phyloP scores from a whole-genome alignment of 208 protist species.

The Crithidia brevicula region DNA sequence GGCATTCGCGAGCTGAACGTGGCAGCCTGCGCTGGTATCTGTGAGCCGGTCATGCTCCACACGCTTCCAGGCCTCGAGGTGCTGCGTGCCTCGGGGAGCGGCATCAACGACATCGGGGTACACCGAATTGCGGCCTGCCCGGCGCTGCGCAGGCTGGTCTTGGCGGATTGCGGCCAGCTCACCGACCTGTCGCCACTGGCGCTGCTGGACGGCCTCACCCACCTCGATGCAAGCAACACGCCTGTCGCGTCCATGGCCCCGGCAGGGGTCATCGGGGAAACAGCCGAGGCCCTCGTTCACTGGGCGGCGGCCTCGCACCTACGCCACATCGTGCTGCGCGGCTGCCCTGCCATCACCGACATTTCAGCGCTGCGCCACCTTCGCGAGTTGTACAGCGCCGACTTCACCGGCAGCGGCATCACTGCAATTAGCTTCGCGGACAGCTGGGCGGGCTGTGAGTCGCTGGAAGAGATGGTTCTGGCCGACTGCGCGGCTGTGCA shows the following conservation, averaged over 20 bases:
- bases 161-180: slow-evolving; percentile 22
- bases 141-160: slow-evolving; percentile 22
- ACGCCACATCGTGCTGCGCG: slow-evolving; percentile 30
- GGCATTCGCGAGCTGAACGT: slow-evolving; percentile 8
- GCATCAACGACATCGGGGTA: slow-evolving; percentile 8
- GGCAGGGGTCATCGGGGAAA: neutral
- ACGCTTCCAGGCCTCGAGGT: slow-evolving; percentile 10
- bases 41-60: neutral
- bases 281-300: slow-evolving; percentile 11
- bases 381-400: slow-evolving; percentile 25
- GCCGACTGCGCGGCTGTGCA: slow-evolving; percentile 10
- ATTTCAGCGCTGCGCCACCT: slow-evolving; percentile 35
- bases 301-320: slow-evolving; percentile 17
- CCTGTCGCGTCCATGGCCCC: neutral
- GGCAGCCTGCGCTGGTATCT: slow-evolving; percentile 5
- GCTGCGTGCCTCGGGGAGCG: slow-evolving; percentile 6
- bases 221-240: slow-evolving; percentile 23
- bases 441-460: slow-evolving; percentile 15
- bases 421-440: slow-evolving; percentile 10
- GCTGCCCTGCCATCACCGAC: slow-evolving; percentile 30
- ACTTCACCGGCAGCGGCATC: slow-evolving; percentile 34
- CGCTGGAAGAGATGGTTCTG: slow-evolving; percentile 17
- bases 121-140: neutral
- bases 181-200: slow-evolving; percentile 2
- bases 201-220: slow-evolving; percentile 15